Percentiles rank a stretch among this genome's conserved stretches.
These are phyloP conservation scores for Chlamydomonas reinhardtii DNA, from an alignment of 163 green algal genomes.

Conservation along the genomic window DNA sequence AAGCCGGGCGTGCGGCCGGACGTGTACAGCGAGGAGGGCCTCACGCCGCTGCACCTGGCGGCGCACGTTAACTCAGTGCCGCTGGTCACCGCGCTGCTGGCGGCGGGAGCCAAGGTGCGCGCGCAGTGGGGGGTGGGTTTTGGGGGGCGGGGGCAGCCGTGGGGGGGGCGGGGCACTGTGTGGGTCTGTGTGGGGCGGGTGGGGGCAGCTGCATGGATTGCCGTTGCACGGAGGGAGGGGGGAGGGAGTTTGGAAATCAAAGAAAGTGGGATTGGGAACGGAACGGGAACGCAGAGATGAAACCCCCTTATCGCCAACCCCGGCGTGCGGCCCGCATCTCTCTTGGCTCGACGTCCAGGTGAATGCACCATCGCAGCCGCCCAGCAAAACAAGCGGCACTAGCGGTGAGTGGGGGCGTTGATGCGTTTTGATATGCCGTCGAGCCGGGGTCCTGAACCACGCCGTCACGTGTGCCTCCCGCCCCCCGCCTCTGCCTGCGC, in stretches of 20 bases:
- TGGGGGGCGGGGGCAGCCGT: not conserved
- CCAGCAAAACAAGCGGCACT: conserved; percentile 3
- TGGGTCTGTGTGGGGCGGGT: not conserved
- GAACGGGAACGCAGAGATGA: no score
- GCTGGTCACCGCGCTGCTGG: conserved; percentile 9
- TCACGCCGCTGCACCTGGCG: conserved; percentile 56
- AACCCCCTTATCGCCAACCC: no score
- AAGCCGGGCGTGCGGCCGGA: conserved; percentile 40
- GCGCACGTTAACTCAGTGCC: conserved; percentile 25
- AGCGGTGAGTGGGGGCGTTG: not conserved
- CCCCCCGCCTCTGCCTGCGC: no score
- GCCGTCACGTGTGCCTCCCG: no score
- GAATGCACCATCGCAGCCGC: conserved; percentile 33
- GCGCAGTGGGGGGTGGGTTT: not conserved
- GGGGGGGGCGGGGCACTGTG: not conserved
- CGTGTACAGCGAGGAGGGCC: conserved; percentile 42
- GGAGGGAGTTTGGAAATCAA: no score
- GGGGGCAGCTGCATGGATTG: not conserved
- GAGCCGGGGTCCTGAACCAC: no score
- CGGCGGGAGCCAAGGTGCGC: not conserved
- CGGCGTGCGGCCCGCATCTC: no score
- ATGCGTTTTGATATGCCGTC: no score
- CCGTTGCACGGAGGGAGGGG: no score
- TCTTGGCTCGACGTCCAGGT: not conserved
- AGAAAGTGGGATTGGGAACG: no score